These are phyloP conservation scores for Sodiomyces alkalinus DNA, from an alignment of 2,329 filamentous ascomycete species.

Conservation along the genomic window DNA sequence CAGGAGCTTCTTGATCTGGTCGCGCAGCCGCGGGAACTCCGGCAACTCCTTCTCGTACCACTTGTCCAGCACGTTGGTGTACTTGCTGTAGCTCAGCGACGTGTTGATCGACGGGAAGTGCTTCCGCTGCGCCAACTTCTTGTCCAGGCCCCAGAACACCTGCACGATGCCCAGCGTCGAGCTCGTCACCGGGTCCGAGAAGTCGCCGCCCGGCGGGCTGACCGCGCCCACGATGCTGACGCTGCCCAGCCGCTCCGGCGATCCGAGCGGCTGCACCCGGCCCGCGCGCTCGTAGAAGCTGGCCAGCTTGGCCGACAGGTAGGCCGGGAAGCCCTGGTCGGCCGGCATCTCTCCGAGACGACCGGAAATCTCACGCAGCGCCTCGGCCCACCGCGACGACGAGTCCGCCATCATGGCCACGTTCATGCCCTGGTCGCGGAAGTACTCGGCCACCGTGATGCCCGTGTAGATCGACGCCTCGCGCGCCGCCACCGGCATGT, in stretches of 20 bases:
- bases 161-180: slow-evolving; percentile 94
- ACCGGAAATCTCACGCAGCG: slow-evolving; percentile 94
- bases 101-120: slow-evolving; percentile 99
- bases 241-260: slow-evolving; percentile 76
- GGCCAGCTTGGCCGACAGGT: slow-evolving; percentile 88
- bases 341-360: slow-evolving; percentile 99
- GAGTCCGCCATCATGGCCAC: slow-evolving; percentile 99
- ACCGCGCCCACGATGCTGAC: slow-evolving; percentile 97
- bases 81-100: slow-evolving; percentile 88
- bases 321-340: slow-evolving; percentile 98
- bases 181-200: slow-evolving; percentile 92
- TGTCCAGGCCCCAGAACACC: slow-evolving; percentile 99
- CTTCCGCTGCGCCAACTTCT: slow-evolving; percentile 97
- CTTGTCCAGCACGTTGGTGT: slow-evolving; percentile 74
- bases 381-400: slow-evolving; percentile 94
- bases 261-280: slow-evolving; percentile 70
- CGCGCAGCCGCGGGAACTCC: slow-evolving; percentile 83
- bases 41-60: slow-evolving; percentile 90
- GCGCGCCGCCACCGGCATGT: slow-evolving; percentile 97
- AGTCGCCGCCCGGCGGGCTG: slow-evolving; percentile 94
- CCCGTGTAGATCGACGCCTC: slow-evolving; percentile 98
- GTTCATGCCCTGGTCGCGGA: slow-evolving; percentile 90
- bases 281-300: slow-evolving; percentile 99
- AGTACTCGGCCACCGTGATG: slow-evolving; percentile 91
- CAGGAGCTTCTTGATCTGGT: slow-evolving; percentile 85